Percentiles rank a stretch among this genome's conserved stretches.
Conservation (phyloP, 2,329 filamentous ascomycete genomes). For the Fusarium proliferatum region DNA sequence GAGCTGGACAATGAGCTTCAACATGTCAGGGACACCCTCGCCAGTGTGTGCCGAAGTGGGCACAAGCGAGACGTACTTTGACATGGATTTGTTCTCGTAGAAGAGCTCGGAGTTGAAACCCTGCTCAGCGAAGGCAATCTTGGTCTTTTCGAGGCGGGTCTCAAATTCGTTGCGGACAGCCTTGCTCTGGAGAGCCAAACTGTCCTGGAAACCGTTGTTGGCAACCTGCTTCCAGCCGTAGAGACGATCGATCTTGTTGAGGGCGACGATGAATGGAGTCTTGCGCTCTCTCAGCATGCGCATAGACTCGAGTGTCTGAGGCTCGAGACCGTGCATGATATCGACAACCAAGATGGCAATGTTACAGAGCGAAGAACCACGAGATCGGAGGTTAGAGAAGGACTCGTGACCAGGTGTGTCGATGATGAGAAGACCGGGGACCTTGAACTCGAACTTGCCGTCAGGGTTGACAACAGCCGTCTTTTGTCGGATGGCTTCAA, state of each 20-base stretch:
- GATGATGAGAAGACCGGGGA: conserved; percentile 95
- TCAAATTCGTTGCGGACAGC: conserved; percentile 94
- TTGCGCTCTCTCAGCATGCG: conserved; percentile 89
- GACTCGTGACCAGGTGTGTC: conserved; percentile 99
- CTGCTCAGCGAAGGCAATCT: conserved; percentile 93
- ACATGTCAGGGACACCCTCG: conserved; percentile 98
- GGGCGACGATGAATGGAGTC: conserved; percentile 96
- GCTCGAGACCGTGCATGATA: conserved; percentile 99
- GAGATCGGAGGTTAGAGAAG: conserved; percentile 96
- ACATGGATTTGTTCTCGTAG: conserved; percentile 98
- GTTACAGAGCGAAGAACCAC: conserved; percentile 98
- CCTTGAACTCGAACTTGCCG: conserved; percentile 92
- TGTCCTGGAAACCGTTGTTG: conserved; percentile 98
- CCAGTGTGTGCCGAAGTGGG: conserved; percentile 98
- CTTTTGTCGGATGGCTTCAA: conserved; percentile 92
- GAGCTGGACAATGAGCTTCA: conserved; percentile 91
- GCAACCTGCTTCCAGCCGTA: conserved; percentile 99
- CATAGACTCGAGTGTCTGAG: conserved; percentile 98
- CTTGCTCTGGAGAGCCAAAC: conserved; percentile 88
- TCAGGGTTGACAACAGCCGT: conserved; percentile 93
- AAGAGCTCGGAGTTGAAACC: conserved; percentile 98
- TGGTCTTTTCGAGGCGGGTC: conserved; percentile 89
- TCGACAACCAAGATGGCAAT: conserved; percentile 99
- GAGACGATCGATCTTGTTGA: conserved; percentile 99
- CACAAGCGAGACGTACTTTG: conserved; percentile 92